These are phyloP conservation scores for Schoenoplectus triqueter DNA, from an alignment of 202 grass and related monocot genomes.

Conservation along the genomic window DNA sequence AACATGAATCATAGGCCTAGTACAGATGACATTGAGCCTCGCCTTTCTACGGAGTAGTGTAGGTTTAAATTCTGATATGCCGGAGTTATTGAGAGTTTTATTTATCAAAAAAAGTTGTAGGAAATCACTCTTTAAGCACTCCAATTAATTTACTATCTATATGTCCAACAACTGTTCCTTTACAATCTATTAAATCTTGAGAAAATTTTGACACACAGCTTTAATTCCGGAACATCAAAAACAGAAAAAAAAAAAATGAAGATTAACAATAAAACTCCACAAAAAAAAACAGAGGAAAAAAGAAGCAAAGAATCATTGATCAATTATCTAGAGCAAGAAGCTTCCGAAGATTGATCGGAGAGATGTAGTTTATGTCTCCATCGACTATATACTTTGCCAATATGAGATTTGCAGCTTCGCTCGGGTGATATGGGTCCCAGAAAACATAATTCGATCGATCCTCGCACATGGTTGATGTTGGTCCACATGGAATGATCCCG, in stretches of 20 bases:
- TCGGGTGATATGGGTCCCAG: constrained; percentile 96
- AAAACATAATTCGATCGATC: constrained; percentile 62
- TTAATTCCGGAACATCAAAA: neutral
- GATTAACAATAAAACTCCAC: constrained; percentile 23
- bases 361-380: constrained; percentile 74
- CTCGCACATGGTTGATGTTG: constrained; percentile 63
- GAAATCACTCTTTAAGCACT: neutral
- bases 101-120: no score
- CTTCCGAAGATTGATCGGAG: constrained; percentile 81
- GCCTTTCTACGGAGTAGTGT: no score
- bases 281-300: neutral
- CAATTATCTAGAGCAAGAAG: constrained; percentile 46
- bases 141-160: neutral
- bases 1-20: no score
- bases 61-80: no score
- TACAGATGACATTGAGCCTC: no score
- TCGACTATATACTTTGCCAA: constrained; percentile 86
- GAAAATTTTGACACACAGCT: constrained; percentile 4
- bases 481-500: constrained; percentile 79
- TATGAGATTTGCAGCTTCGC: constrained; percentile 75
- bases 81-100: no score
- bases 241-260: neutral
- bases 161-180: neutral
- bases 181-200: constrained; percentile 21
- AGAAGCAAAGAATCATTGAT: neutral